phyloP scores from a whole-genome alignment of 148 eudicot species.

The Silene latifolia region DNA sequence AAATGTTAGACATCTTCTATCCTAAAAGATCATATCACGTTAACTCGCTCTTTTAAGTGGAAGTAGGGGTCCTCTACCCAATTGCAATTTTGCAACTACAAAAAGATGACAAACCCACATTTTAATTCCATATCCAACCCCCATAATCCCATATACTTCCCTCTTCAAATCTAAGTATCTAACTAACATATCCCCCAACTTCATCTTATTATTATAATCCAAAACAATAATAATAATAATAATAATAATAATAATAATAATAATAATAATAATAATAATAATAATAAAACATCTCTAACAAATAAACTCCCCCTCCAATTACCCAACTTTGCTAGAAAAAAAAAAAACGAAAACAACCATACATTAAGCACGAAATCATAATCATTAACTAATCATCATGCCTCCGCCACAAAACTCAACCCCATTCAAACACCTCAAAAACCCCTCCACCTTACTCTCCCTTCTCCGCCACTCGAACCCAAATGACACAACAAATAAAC shows the following conservation, averaged over 20 bases:
- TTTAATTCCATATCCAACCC: not conserved
- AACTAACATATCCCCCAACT: not conserved
- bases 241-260: not conserved
- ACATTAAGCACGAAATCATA: too few species aligned
- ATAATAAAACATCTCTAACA: not conserved
- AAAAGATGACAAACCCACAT: not conserved
- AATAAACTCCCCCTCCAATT: not conserved
- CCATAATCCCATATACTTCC: too few species aligned
- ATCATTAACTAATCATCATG: not conserved
- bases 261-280: not conserved
- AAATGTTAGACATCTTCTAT: slow-evolving; percentile 5
- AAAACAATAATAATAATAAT: not conserved
- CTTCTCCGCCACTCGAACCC: slow-evolving; percentile 30
- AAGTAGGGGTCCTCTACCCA: slow-evolving; percentile 11
- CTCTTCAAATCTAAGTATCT: not conserved
- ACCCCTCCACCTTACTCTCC: slow-evolving; percentile 33
- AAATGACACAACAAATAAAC: slow-evolving; percentile 9
- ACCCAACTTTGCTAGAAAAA: too few species aligned
- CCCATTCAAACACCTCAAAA: slow-evolving; percentile 36
- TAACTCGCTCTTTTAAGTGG: slow-evolving; percentile 6
- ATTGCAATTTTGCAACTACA: slow-evolving; percentile 15
- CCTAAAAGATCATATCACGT: slow-evolving; percentile 5
- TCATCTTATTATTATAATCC: not conserved
- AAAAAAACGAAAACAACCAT: too few species aligned
- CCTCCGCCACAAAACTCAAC: slow-evolving; percentile 17